Evolutionary conservation across 768 basidiomycete species (phyloP).

Genomic region (Mycena galopus): DNA sequence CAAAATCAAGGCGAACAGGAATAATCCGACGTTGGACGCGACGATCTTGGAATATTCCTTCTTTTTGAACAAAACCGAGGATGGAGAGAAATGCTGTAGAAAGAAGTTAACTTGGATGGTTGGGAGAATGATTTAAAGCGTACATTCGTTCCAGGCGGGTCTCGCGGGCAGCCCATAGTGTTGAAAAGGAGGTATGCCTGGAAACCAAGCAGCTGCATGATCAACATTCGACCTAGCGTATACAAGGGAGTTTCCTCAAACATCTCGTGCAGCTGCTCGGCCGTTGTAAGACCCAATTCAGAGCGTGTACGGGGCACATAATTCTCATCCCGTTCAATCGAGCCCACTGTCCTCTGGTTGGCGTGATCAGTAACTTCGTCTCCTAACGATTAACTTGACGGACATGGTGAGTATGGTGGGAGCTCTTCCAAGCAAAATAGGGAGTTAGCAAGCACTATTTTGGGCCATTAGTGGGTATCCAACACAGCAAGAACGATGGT

Average conservation of each 20-base stretch:
- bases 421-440: slow-evolving; percentile 39
- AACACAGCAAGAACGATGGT: not conserved
- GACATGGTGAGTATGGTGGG: slow-evolving; percentile 71
- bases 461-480: not conserved
- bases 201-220: not conserved
- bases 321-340: slow-evolving; percentile 81
- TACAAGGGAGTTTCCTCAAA: slow-evolving; percentile 65
- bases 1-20: not conserved
- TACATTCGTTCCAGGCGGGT: slow-evolving; percentile 11
- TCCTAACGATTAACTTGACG: slow-evolving; percentile 46
- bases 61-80: slow-evolving; percentile 11
- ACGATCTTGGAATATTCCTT: slow-evolving; percentile 2
- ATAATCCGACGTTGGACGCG: not conserved
- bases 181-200: slow-evolving; percentile 44
- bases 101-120: slow-evolving; percentile 17
- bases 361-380: not conserved
- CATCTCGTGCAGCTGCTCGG: slow-evolving; percentile 44
- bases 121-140: not conserved
- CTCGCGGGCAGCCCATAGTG: slow-evolving; percentile 8
- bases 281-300: not conserved
- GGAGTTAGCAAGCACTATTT: slow-evolving; percentile 5
- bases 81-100: slow-evolving; percentile 4
- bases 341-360: slow-evolving; percentile 12
- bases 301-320: slow-evolving; percentile 57
- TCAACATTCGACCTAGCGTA: slow-evolving; percentile 55